Conservation (phyloP, 1,139 yeast species). For the Lodderomyces pseudojiufengensis region DNA sequence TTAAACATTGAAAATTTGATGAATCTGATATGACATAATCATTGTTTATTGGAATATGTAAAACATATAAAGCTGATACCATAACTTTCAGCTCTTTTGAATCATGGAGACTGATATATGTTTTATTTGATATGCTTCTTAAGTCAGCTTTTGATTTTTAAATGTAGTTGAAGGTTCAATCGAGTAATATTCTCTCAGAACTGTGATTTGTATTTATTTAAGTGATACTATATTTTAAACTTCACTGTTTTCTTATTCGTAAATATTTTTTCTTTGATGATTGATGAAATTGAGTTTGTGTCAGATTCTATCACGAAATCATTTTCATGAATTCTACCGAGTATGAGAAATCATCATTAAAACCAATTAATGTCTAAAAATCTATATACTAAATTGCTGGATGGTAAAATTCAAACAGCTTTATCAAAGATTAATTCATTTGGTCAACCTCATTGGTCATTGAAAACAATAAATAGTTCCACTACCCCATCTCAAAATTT, state of each 20-base stretch:
- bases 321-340: too few relatives aligned
- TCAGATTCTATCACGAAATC: too few relatives aligned
- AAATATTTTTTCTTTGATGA: background rate
- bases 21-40: constrained; percentile 13
- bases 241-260: too few relatives aligned
- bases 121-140: too few relatives aligned
- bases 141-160: too few relatives aligned
- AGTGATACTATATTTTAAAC: too few relatives aligned
- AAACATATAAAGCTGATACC: constrained; percentile 39
- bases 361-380: too few relatives aligned
- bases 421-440: constrained; percentile 12
- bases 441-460: constrained; percentile 15
- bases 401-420: constrained; percentile 10
- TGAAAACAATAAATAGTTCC: constrained; percentile 4
- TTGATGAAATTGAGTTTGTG: background rate
- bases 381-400: constrained; percentile 4
- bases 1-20: constrained; percentile 30
- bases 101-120: background rate
- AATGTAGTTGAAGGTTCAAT: too few relatives aligned
- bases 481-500: constrained; percentile 12
- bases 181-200: too few relatives aligned
- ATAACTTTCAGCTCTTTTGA: constrained; percentile 15
- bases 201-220: too few relatives aligned
- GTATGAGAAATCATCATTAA: too few relatives aligned
- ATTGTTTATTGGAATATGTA: constrained; percentile 26